Conservation (phyloP, 1,139 yeast species). For the Meyerozyma elateridarum region DNA sequence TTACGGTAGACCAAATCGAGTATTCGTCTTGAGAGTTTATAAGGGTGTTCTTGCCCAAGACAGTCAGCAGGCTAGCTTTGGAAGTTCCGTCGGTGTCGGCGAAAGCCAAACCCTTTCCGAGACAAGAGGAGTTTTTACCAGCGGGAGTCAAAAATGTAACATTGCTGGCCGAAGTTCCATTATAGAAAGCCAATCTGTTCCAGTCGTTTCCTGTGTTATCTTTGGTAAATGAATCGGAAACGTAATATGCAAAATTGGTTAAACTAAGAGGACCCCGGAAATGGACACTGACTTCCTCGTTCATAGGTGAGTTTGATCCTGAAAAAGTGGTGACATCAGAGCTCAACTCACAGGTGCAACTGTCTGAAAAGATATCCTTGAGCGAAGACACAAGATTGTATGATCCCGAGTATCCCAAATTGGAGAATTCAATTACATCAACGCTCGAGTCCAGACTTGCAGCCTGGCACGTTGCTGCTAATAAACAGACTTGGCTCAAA, state of each 20-base stretch:
- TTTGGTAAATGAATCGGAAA: slow-evolving; percentile 23
- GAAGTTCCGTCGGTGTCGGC: slow-evolving; percentile 69
- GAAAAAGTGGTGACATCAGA: slow-evolving; percentile 50
- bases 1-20: slow-evolving; percentile 65
- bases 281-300: slow-evolving; percentile 88
- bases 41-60: slow-evolving; percentile 54
- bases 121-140: slow-evolving; percentile 73
- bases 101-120: slow-evolving; percentile 85
- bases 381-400: slow-evolving; percentile 68
- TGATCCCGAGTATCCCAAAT: slow-evolving; percentile 72
- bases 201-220: slow-evolving; percentile 47
- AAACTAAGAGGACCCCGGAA: slow-evolving; percentile 89
- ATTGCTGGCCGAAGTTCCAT: slow-evolving; percentile 53
- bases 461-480: no score
- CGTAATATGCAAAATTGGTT: slow-evolving; percentile 63
- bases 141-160: slow-evolving; percentile 77
- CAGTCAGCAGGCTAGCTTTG: slow-evolving; percentile 57
- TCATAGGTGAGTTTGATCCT: slow-evolving; percentile 76
- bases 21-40: slow-evolving; percentile 71
- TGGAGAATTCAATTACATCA: slow-evolving; percentile 16
- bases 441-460: no score
- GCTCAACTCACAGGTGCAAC: slow-evolving; percentile 58
- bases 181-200: slow-evolving; percentile 71
- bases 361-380: slow-evolving; percentile 42
- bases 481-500: no score